phyloP scores from a whole-genome alignment of 176 grass and related monocot species.

The Ampelocalamus luodianensis region DNA sequence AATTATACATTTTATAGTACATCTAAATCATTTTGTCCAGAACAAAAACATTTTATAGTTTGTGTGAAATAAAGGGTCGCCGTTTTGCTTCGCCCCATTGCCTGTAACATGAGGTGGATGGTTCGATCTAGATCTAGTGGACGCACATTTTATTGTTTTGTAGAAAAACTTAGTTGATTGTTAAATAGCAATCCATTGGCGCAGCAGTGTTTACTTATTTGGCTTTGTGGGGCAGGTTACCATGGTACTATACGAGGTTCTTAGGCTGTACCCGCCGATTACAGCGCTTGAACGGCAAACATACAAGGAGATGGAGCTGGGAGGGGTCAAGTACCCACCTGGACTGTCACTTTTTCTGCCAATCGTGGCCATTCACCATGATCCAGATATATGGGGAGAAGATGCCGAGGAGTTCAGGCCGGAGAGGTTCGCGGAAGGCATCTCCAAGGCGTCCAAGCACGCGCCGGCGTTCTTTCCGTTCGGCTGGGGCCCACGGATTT shows the following conservation, averaged over 20 bases:
- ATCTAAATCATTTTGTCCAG: no score
- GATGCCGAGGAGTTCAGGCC: conserved; percentile 61
- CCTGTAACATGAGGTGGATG: no score
- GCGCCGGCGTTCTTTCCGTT: conserved; percentile 54
- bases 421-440: conserved; percentile 63
- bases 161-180: no score
- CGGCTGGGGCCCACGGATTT: conserved; percentile 55
- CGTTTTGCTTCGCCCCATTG: no score
- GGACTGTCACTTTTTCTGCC: conserved; percentile 41
- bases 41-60: no score
- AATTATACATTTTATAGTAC: no score
- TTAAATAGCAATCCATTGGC: no score
- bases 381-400: conserved; percentile 62
- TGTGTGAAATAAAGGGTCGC: no score
- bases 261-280: conserved; percentile 44
- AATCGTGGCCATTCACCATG: conserved; percentile 59
- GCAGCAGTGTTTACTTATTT: no score
- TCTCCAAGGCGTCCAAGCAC: conserved; percentile 61
- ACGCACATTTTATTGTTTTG: no score
- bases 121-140: no score
- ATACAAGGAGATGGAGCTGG: conserved; percentile 46
- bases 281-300: no score
- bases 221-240: conserved; percentile 47
- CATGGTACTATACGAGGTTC: conserved; percentile 76
- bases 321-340: conserved; percentile 58